phyloP scores from a whole-genome alignment of 495 filamentous ascomycete species.

The Clohesyomyces aquaticus region DNA sequence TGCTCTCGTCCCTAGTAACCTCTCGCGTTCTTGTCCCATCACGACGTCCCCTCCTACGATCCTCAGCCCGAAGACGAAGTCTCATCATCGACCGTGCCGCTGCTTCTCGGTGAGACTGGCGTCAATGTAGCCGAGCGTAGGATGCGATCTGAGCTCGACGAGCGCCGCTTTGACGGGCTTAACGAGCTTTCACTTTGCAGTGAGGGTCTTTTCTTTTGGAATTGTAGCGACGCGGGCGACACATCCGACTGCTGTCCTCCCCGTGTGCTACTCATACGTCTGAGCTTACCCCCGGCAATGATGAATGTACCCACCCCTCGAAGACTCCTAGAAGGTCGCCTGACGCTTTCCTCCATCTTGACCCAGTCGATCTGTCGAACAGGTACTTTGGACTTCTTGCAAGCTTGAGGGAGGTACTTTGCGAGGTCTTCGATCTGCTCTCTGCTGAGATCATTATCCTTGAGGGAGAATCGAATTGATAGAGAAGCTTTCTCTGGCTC shows the following conservation, averaged over 20 bases:
- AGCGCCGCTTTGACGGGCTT: not conserved
- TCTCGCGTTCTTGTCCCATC: too few species aligned
- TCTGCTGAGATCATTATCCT: slow-evolving; percentile 14
- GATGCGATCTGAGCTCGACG: not conserved
- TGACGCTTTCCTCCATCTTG: slow-evolving; percentile 21
- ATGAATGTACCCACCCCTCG: not conserved
- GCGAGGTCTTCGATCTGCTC: slow-evolving; percentile 25
- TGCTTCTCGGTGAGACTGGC: not conserved
- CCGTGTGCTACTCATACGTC: not conserved
- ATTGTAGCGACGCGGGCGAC: not conserved
- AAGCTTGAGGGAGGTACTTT: slow-evolving; percentile 12
- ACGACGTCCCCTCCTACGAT: not conserved
- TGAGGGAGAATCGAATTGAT: slow-evolving; percentile 27
- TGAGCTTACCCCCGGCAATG: not conserved
- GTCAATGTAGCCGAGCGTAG: not conserved
- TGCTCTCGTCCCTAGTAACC: too few species aligned
- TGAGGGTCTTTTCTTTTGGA: not conserved
- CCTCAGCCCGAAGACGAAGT: not conserved
- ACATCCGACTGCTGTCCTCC: not conserved
- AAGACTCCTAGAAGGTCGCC: not conserved
- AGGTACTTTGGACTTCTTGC: slow-evolving; percentile 16
- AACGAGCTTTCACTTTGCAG: not conserved
- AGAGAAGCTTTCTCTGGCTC: slow-evolving; percentile 21
- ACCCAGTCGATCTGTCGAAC: slow-evolving; percentile 34
- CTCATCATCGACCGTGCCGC: not conserved